phyloP scores from a whole-genome alignment of 2,329 filamentous ascomycete genomes.

The Karstenula rhodostoma region DNA sequence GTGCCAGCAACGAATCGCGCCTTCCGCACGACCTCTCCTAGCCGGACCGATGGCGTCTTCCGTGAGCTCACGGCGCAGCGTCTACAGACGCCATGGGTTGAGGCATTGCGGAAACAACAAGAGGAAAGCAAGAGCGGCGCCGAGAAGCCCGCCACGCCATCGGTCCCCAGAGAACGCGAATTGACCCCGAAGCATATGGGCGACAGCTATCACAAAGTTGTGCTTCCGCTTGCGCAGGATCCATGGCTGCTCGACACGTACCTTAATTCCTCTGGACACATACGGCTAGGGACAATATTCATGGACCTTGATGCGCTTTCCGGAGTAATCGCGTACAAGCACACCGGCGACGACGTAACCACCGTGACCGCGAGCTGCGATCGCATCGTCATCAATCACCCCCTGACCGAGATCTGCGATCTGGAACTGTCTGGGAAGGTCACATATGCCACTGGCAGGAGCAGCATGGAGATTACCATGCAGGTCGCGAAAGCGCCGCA shows the following conservation, averaged over 20 bases:
- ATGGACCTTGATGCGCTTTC: constrained; percentile 84
- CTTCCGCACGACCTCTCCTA: constrained; percentile 31
- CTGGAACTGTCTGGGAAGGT: constrained; percentile 75
- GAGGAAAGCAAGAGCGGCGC: constrained; percentile 41
- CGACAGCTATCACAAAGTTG: constrained; percentile 73
- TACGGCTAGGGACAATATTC: constrained; percentile 74
- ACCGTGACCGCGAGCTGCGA: constrained; percentile 72
- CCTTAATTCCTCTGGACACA: constrained; percentile 77
- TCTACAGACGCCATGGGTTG: constrained; percentile 72
- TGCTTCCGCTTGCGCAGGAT: constrained; percentile 75
- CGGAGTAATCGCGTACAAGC: constrained; percentile 77
- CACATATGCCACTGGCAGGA: constrained; percentile 76
- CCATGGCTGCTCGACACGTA: constrained; percentile 82
- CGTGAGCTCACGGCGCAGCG: constrained; percentile 56
- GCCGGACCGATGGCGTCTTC: constrained; percentile 66
- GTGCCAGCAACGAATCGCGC: neutral
- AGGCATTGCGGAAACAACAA: constrained; percentile 66
- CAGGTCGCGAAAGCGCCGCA: constrained; percentile 74
- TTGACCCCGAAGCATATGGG: constrained; percentile 73
- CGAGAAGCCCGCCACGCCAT: constrained; percentile 41
- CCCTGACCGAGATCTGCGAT: constrained; percentile 79
- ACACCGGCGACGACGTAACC: constrained; percentile 70
- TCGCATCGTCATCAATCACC: constrained; percentile 72
- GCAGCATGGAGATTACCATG: constrained; percentile 77
- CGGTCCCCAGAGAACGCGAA: constrained; percentile 59